phyloP scores from a whole-genome alignment of 2,329 filamentous ascomycete genomes.

The Hortaea werneckii region DNA sequence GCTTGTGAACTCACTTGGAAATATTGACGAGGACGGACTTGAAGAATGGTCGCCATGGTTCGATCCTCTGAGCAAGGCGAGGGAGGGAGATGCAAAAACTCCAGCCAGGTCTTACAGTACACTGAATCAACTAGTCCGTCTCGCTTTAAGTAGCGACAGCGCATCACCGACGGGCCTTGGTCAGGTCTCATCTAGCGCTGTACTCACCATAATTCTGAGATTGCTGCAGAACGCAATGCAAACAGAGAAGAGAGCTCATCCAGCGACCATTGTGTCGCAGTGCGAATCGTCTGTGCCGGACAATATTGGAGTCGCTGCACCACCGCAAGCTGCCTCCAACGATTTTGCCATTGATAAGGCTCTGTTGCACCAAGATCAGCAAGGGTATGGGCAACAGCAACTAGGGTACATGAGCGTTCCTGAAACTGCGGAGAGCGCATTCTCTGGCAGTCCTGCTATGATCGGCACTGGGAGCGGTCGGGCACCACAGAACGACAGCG shows the following conservation, averaged over 20 bases:
- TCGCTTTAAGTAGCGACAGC: conserved; percentile 4
- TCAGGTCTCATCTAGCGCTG: background rate
- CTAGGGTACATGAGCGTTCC: conserved; percentile 15
- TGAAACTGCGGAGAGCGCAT: background rate
- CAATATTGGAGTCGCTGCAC: background rate
- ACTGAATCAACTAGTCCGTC: conserved; percentile 40
- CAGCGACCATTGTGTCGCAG: background rate
- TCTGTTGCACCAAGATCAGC: background rate
- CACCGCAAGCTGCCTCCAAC: too few relatives aligned
- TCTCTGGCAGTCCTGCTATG: background rate
- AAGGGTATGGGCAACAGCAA: conserved; percentile 3
- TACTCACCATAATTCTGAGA: background rate
- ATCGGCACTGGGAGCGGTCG: background rate
- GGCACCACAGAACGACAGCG: background rate
- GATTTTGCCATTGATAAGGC: background rate
- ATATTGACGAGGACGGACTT: conserved; percentile 53
- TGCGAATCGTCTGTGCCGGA: background rate
- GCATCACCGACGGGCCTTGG: background rate
- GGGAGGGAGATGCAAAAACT: conserved; percentile 25
- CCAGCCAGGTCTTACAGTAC: conserved; percentile 36
- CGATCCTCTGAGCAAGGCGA: conserved; percentile 25
- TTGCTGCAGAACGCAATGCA: background rate
- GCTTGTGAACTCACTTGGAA: conserved; percentile 32
- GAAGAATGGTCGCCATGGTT: conserved; percentile 70
- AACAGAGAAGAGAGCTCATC: background rate